Evolutionary conservation across 306 rosid genomes (phyloP).

Genomic region (Pyrus bretschneideri): DNA sequence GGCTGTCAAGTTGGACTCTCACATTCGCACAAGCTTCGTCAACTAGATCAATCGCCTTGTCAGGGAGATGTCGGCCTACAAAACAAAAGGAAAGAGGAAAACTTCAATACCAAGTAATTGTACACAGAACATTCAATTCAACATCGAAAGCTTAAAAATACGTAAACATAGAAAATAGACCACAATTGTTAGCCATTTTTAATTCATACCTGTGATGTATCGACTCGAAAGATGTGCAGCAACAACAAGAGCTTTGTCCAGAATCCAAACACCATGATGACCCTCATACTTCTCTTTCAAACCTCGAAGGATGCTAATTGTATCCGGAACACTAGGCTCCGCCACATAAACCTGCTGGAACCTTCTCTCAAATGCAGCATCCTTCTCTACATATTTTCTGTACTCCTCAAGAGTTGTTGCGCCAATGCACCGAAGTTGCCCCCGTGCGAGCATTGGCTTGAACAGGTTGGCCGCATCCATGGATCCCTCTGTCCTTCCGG

Average conservation of each 20-base stretch:
- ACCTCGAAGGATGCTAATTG: slow-evolving; percentile 83
- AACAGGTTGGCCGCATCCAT: slow-evolving; percentile 95
- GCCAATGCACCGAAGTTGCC: slow-evolving; percentile 87
- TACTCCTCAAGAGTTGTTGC: slow-evolving; percentile 92
- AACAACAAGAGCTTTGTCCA: slow-evolving; percentile 68
- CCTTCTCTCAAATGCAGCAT: slow-evolving; percentile 93
- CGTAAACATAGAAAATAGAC: neutral
- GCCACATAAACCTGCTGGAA: slow-evolving; percentile 92
- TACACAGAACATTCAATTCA: neutral
- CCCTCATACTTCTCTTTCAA: slow-evolving; percentile 82
- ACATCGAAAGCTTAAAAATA: neutral
- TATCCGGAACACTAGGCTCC: slow-evolving; percentile 75
- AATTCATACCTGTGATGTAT: slow-evolving; percentile 63
- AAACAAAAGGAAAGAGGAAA: neutral
- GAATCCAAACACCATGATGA: slow-evolving; percentile 87
- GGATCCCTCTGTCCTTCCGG: slow-evolving; percentile 84
- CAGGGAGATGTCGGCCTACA: slow-evolving; percentile 88
- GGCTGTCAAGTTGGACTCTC: slow-evolving; percentile 93
- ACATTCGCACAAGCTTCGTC: slow-evolving; percentile 97
- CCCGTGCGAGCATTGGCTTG: slow-evolving; percentile 97
- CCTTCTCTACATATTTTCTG: slow-evolving; percentile 87
- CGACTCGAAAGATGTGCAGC: slow-evolving; percentile 90
- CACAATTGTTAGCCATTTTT: neutral
- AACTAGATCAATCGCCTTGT: slow-evolving; percentile 85
- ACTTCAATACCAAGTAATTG: neutral